Base-by-base conservation (phyloP, 2,329 filamentous ascomycete species). In the Fusarium mangiferae region DNA sequence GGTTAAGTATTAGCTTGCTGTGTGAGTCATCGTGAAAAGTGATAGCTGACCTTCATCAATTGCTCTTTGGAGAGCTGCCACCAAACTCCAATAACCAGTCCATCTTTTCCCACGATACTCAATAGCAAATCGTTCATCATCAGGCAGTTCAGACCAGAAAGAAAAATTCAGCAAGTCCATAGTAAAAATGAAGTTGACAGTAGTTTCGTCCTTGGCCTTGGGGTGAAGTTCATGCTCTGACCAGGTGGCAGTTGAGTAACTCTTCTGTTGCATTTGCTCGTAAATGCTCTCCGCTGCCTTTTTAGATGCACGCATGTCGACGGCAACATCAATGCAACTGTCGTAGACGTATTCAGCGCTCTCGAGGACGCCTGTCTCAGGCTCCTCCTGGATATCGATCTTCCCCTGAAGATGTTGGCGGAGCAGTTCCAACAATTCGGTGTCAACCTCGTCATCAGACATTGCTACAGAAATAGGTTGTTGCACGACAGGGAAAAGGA, bases 111-210 rank as follows among this genome's bases (percentile, higher is more conserved):
- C 95, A 51, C 88, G 89, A 82, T 98, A 98, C 65, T 94, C 91
- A 46, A 99, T 89, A 15, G 93, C 89, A 81, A 96, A 99, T 17
- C 94, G 88, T 77, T 96, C 91, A 10, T 90, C 87, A 17, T 93
- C 91, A 1, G 86, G 82, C 49, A 83, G 80, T 59, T 94, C 92
- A 20, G 94, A 97, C 96, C 96, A 99, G 82, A 99, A 99, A 28
- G 92, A 97, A 80, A 98, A 99, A 81, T 99, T 99, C 57, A 99
- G 85, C 35, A 99, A 83, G 81, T 99, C 96, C 94, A 99, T 97
- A 26, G 94, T 94, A 81, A 99, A 98, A 78, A 99, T 96, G 81
- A 99, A 98, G 72, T 94, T 92, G 28, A 97, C 90, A 0, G 94
- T 95, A 57, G 83, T 88, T 78, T 94, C 93, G 79, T 97, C 92